Base-by-base conservation (phyloP, 2,329 filamentous ascomycete genomes). In the Penicillium sp. region DNA sequence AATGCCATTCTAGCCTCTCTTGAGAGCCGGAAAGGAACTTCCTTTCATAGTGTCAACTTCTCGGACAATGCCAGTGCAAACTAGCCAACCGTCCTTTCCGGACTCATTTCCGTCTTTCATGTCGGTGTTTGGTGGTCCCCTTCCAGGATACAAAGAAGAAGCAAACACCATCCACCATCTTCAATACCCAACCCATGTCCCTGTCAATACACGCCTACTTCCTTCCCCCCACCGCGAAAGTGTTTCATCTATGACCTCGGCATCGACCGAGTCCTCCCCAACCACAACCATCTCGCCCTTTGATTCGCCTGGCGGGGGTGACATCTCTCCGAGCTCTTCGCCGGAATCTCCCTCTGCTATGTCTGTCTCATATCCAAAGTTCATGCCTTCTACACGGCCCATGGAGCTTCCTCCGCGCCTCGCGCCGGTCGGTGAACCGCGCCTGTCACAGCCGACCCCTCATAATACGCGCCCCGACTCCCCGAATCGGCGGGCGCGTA, bases 221-320 rank as follows among this genome's bases (percentile, higher is more conserved):
- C 69, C 64, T 37, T 72, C 73, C 40, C 63, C 72, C n/a, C 74
- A 76, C 49, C 75, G 76, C 30, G 69, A 73, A 61, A 78, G 75
- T 61, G 64, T 77, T 37, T 77, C 75, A 11, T 76, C 75, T 10
- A 68, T 73, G 50, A 69, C 69, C n/a, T 90, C 89, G 16, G 90
- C 90, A 61, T 97, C 94, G 1, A 90, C 90, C 40, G 92, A 96
- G 68, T 96, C 93, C 22, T 97, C 93, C 9, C 94, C 94, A 1
- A 97, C 93, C 8, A 97, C 92, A 4, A 96, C 93, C 2, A 84
- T 94, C 47, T 96, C 91, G 6, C 96, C 91, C 19, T 90, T 93
- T 61, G 93, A 96, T 75, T 95, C 92, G 5, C 93, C 91, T 9
- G 90, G 91, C 30, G 82, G 94, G 46, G 92, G 92, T 30, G 93